Conservation (phyloP, 805 yeast genomes). For the Saturnispora saitoi region DNA sequence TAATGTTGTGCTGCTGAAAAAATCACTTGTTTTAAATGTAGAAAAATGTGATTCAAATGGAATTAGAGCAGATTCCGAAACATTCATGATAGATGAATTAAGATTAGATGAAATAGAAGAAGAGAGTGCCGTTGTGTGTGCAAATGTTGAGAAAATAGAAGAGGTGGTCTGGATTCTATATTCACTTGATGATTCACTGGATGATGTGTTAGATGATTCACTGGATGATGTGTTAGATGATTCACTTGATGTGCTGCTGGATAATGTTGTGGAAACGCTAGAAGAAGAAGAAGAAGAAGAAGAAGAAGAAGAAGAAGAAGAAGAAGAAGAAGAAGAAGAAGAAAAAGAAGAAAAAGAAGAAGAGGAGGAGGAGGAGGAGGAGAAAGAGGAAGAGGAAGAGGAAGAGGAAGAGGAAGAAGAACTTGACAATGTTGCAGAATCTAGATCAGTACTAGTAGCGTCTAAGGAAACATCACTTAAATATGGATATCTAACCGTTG, state of each 20-base stretch:
- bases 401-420: neutral
- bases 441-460: neutral
- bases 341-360: neutral
- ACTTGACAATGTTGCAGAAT: too few relatives aligned
- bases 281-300: neutral
- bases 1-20: neutral
- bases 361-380: neutral
- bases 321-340: neutral
- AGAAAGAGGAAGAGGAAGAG: neutral
- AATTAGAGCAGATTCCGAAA: too few relatives aligned
- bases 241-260: neutral
- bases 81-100: too few relatives aligned
- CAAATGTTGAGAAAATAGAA: neutral
- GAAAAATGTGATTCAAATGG: neutral
- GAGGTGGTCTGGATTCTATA: neutral
- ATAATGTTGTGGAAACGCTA: neutral
- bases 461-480: neutral
- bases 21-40: neutral
- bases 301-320: neutral
- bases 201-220: neutral
- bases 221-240: neutral
- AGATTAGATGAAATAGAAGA: too few relatives aligned
- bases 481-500: conserved; percentile 6
- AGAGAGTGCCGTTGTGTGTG: too few relatives aligned
- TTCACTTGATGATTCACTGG: neutral